Base-by-base conservation (phyloP, 2,329 filamentous ascomycete genomes). In the Cordyceps cicadae region DNA sequence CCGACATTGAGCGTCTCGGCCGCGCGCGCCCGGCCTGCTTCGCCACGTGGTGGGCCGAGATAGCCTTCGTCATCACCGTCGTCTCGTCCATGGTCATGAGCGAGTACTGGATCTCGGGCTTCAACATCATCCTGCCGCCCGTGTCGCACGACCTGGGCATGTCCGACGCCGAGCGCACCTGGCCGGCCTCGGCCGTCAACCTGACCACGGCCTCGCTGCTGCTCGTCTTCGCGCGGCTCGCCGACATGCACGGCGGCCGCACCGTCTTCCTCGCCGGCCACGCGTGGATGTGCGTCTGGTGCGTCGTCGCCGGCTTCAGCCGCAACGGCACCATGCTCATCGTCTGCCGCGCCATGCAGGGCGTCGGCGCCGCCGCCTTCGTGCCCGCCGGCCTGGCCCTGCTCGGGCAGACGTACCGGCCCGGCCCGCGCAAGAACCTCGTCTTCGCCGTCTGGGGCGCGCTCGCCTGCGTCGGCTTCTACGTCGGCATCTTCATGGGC, bases 21-120 rank as follows among this genome's bases (percentile, higher is more conserved):
- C 79, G 86, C 59, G 77, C 86, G 67, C 77, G 87, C 4, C 87
- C 87, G 2, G 74, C 77, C 5, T 73, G 74, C 45, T 87, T 89
- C 68, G 69, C 70, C 11, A 78, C 76, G 2, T 68, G 74, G 53
- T 77, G 78, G 72, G 71, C 80, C n/a, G 87, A 89, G 67, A 63
- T 84, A 5, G 79, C 80, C 24, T 89, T 89, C 67, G 80, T 85
- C 67, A 81, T 83, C 65, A 82, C 83, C 0, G 76, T 88, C 21
- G 73, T 86, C 14, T 79, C 82, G 63, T 86, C 84, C 51, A 86
- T 87, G 74, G 80, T 87, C 63, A 77, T 87, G 66, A 78, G 81
- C 66, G 89, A 92, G 74, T 92, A 87, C 72, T 88, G 87, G 69
- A 82, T 93, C 55, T 88, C 86, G 52, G 90, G 90, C 37, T 94